Conservation (phyloP, 192 early-diverging fungal species). For the Coemansia guatemalensis region DNA sequence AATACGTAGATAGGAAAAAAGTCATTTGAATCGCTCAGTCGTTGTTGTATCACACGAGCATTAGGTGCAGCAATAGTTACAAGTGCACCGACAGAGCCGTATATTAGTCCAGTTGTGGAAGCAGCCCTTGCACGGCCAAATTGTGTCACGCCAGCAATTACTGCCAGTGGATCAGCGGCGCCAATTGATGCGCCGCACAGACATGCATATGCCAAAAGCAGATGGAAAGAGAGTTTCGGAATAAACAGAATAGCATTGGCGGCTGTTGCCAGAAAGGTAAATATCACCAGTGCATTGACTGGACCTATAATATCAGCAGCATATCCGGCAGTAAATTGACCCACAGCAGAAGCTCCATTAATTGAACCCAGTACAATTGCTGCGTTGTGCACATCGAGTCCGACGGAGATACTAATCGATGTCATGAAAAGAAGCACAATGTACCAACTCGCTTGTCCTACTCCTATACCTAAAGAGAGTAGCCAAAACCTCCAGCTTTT, state of each 20-base stretch:
- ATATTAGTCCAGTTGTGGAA: constrained; percentile 24
- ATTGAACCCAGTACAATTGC: constrained; percentile 42
- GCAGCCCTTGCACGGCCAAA: constrained; percentile 31
- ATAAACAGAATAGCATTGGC: constrained; percentile 42
- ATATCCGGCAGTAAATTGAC: constrained; percentile 46
- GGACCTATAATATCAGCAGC: constrained; percentile 43
- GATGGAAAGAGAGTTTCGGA: constrained; percentile 22
- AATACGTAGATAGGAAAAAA: constrained; percentile 28
- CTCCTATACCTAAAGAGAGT: constrained; percentile 33
- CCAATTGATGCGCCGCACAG: constrained; percentile 47
- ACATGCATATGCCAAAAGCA: constrained; percentile 41
- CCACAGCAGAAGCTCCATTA: constrained; percentile 48
- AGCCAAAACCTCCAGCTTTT: constrained; percentile 44
- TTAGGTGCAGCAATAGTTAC: constrained; percentile 29
- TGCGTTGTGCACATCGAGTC: constrained; percentile 48
- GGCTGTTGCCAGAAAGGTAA: constrained; percentile 25
- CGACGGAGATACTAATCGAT: constrained; percentile 43
- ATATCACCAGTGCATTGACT: constrained; percentile 33
- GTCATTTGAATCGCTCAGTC: constrained; percentile 12
- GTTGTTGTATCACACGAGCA: constrained; percentile 29
- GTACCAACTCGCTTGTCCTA: constrained; percentile 50
- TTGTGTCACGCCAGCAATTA: constrained; percentile 42
- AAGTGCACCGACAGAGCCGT: constrained; percentile 39
- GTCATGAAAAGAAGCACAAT: constrained; percentile 42
- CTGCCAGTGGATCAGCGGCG: constrained; percentile 40